These are phyloP conservation scores for Aspergillus caelatus DNA, from an alignment of 2,329 filamentous ascomycete genomes.

Conservation along the genomic window DNA sequence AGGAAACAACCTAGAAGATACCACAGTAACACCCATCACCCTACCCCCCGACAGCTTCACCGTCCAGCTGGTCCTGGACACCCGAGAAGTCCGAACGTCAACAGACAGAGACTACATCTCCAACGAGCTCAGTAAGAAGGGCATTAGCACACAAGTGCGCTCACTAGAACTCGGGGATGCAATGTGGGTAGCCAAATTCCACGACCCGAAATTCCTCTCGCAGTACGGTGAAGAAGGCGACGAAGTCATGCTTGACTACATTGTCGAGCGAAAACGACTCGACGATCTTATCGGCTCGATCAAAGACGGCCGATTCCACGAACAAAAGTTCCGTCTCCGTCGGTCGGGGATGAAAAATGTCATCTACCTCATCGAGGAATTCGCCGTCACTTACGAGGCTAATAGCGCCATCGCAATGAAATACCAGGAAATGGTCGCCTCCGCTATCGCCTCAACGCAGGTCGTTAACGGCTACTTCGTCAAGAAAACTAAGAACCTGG, in stretches of 20 bases:
- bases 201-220: conserved; percentile 60
- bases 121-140: conserved; percentile 68
- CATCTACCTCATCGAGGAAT: conserved; percentile 77
- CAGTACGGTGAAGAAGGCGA: conserved; percentile 59
- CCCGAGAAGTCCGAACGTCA: conserved; percentile 72
- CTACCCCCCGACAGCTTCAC: conserved; percentile 69
- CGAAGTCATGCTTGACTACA: conserved; percentile 77
- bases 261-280: conserved; percentile 77
- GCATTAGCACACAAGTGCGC: conserved; percentile 67
- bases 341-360: conserved; percentile 75
- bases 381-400: conserved; percentile 59
- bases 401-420: conserved; percentile 46
- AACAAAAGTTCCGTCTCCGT: conserved; percentile 79
- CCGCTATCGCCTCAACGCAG: conserved; percentile 75
- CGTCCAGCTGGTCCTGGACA: conserved; percentile 73
- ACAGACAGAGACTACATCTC: conserved; percentile 78
- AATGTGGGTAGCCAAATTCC: conserved; percentile 76
- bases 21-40: conserved; percentile 59
- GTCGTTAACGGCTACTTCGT: conserved; percentile 79
- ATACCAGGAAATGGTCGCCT: conserved; percentile 69
- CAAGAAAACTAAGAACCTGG: conserved; percentile 73
- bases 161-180: conserved; percentile 73
- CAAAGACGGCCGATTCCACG: conserved; percentile 79
- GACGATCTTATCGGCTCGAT: conserved; percentile 80
- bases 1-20: conserved; percentile 15